Percentiles rank a stretch among this genome's conserved stretches.
Evolutionary conservation across 1,284 basidiomycete species (phyloP).

Genomic region (Ceratobasidium sp.): DNA sequence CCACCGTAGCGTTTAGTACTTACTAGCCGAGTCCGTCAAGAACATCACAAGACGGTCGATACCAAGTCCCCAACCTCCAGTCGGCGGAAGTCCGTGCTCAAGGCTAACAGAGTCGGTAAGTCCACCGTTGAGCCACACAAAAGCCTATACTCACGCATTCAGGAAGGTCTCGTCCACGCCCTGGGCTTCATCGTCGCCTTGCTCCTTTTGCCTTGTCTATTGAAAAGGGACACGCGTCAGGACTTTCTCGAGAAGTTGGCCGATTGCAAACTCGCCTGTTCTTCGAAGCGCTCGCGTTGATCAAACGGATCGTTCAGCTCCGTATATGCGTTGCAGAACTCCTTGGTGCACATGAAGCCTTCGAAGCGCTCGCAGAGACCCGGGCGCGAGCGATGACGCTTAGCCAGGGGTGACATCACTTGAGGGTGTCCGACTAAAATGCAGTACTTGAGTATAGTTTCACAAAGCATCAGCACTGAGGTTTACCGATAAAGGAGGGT

Average conservation of each 20-base stretch:
- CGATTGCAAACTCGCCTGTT: slow-evolving; percentile 68
- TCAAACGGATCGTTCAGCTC: slow-evolving; percentile 99
- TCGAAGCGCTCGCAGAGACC: slow-evolving; percentile 99
- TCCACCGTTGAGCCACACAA: background rate
- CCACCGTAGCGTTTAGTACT: slow-evolving; percentile 50
- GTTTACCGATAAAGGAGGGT: slow-evolving; percentile 90
- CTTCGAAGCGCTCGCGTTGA: slow-evolving; percentile 95
- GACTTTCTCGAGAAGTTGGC: slow-evolving; percentile 8
- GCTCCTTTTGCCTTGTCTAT: slow-evolving; percentile 89
- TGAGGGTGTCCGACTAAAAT: slow-evolving; percentile 91
- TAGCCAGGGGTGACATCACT: slow-evolving; percentile 99
- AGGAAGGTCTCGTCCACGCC: slow-evolving; percentile 95
- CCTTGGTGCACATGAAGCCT: slow-evolving; percentile 97
- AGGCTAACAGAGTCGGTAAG: slow-evolving; percentile 63
- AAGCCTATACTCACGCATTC: slow-evolving; percentile 74
- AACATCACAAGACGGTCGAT: slow-evolving; percentile 97
- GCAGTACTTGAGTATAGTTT: background rate
- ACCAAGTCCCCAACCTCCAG: slow-evolving; percentile 95
- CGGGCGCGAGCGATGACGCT: slow-evolving; percentile 91
- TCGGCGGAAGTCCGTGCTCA: slow-evolving; percentile 97
- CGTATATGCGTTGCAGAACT: slow-evolving; percentile 98
- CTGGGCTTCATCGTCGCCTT: slow-evolving; percentile 98
- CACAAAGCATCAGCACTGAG: background rate
- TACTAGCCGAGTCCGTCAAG: slow-evolving; percentile 90
- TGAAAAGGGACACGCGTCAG: slow-evolving; percentile 20